Conservation (phyloP, 148 eudicot genomes). For the Camellia lanceoleosa region DNA sequence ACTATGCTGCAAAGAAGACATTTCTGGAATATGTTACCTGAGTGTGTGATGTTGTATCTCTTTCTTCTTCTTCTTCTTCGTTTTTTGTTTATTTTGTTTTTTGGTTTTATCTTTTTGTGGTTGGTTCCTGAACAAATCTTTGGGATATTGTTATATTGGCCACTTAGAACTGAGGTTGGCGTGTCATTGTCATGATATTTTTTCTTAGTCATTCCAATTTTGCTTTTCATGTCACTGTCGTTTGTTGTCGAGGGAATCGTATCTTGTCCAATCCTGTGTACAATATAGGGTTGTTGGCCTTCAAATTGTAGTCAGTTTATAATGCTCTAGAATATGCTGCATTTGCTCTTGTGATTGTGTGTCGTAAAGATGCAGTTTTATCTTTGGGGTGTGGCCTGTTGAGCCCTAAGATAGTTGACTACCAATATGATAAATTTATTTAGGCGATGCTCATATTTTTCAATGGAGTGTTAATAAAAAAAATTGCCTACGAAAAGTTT, state of each 20-base stretch:
- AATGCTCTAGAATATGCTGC: background rate
- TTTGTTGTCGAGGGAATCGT: background rate
- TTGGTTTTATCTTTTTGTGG: background rate
- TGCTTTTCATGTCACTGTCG: background rate
- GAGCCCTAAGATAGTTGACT: background rate
- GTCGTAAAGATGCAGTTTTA: background rate
- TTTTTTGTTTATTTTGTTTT: too few species aligned
- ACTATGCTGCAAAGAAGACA: background rate
- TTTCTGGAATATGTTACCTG: background rate
- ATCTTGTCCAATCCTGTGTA: background rate
- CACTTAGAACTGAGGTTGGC: background rate
- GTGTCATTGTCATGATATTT: background rate
- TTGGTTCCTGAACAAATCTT: background rate
- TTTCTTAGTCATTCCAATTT: background rate
- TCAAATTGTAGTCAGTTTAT: background rate
- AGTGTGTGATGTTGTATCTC: too few species aligned
- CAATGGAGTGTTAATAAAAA: background rate
- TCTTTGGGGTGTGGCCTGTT: background rate
- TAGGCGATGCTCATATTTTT: background rate
- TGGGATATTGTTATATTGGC: background rate
- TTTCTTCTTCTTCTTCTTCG: too few species aligned
- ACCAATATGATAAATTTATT: background rate
- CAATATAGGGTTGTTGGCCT: background rate
- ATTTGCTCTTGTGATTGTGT: background rate
- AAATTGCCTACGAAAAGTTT: background rate